A percentile compares a stretch with the other conserved stretches of the same genome.
phyloP scores from a whole-genome alignment of 352 stramenopile genomes.

The Phytophthora quininea region DNA sequence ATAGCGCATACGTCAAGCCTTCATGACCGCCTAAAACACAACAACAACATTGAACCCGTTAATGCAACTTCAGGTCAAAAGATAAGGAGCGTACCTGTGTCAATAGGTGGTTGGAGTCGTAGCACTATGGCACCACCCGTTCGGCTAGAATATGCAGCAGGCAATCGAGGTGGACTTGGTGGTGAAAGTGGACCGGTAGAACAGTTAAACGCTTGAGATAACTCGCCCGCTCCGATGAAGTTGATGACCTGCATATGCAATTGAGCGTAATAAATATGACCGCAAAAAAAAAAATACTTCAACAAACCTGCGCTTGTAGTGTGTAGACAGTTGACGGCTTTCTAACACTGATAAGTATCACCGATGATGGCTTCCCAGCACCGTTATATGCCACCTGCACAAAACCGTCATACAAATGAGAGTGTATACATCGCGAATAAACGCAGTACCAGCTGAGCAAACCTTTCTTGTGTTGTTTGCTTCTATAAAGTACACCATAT shows the following conservation, averaged over 20 bases:
- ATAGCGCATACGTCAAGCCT: slow-evolving; percentile 43
- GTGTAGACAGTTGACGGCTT: slow-evolving; percentile 43
- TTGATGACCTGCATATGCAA: slow-evolving; percentile 44
- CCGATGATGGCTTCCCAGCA: slow-evolving; percentile 17
- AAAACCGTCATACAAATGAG: no score
- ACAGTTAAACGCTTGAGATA: slow-evolving; percentile 39
- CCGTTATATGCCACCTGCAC: slow-evolving; percentile 39
- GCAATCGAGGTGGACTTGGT: slow-evolving; percentile 49
- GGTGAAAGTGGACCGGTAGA: slow-evolving; percentile 40
- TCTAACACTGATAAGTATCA: slow-evolving; percentile 43
- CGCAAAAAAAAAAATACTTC: neutral
- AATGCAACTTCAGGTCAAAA: no score
- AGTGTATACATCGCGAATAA: no score
- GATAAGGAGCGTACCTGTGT: slow-evolving; percentile 34
- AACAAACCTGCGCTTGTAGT: slow-evolving; percentile 45
- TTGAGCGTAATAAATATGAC: neutral
- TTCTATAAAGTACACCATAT: slow-evolving; percentile 22
- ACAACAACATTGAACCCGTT: neutral
- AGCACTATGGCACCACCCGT: slow-evolving; percentile 53
- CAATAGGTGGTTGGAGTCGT: slow-evolving; percentile 40
- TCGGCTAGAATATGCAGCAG: neutral
- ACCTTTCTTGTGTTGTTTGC: slow-evolving; percentile 17
- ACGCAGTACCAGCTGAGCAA: neutral
- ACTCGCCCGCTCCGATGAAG: slow-evolving; percentile 36
- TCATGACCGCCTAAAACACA: slow-evolving; percentile 33